Evolutionary conservation across 495 filamentous ascomycete species (phyloP).

Genomic region (Xylaria telfairii): DNA sequence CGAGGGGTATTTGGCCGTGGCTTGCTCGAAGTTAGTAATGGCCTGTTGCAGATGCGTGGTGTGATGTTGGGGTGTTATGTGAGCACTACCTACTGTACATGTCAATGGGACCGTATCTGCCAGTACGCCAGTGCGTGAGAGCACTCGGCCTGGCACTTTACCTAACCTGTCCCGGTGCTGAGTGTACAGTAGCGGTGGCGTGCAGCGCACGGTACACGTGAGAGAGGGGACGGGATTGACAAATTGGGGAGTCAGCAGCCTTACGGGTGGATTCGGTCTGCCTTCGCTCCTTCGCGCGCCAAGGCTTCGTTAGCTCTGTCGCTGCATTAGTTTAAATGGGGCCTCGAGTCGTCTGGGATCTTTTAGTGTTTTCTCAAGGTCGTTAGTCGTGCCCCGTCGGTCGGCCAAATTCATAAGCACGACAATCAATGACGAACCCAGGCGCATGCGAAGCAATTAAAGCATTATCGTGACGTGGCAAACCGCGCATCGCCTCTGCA

Average conservation of each 20-base stretch:
- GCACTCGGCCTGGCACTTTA: no score
- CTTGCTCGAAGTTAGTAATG: not conserved
- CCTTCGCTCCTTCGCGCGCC: slow-evolving; percentile 15
- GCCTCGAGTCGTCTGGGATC: slow-evolving; percentile 3
- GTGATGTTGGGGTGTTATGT: not conserved
- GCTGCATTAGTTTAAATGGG: slow-evolving; percentile 6
- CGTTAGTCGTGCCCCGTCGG: slow-evolving; percentile 3
- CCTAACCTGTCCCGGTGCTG: not conserved
- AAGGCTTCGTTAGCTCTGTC: slow-evolving; percentile 14
- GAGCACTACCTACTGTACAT: no score
- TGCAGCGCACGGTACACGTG: not conserved
- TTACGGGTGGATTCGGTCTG: slow-evolving; percentile 25
- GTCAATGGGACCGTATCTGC: not conserved
- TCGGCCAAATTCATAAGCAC: not conserved
- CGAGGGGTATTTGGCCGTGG: not conserved
- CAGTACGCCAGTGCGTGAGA: no score
- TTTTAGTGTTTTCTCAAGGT: not conserved
- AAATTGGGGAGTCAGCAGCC: slow-evolving; percentile 26
- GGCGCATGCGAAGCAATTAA: not conserved
- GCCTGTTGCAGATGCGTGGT: not conserved
- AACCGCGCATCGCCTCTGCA: not conserved
- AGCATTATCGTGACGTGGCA: not conserved
- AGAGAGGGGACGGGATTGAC: slow-evolving; percentile 3
- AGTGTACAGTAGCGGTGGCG: not conserved
- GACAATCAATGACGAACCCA: not conserved